Evolutionary conservation across 78 protist species (phyloP).

Genomic region (Dictyostelium purpureum): DNA sequence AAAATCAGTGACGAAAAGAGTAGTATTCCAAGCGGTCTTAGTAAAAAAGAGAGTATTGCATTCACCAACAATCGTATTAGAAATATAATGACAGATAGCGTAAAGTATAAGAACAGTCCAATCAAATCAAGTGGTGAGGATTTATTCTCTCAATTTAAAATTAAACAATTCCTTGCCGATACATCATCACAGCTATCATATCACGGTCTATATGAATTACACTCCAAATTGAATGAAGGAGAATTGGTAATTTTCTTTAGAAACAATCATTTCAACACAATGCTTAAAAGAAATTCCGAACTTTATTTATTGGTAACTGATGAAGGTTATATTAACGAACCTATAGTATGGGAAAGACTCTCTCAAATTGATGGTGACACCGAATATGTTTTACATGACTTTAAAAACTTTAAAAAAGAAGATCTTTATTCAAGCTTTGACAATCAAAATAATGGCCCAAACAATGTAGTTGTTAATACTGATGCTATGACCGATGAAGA

Average conservation of each 20-base stretch:
- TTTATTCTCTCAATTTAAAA: conserved; percentile 16
- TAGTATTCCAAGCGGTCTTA: neutral
- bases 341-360: conserved; percentile 76
- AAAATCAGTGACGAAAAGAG: neutral
- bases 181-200: conserved; percentile 65
- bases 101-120: neutral
- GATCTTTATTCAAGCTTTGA: conserved; percentile 53
- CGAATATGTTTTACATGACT: conserved; percentile 2
- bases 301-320: conserved; percentile 74
- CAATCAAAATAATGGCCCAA: neutral
- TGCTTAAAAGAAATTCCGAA: conserved; percentile 40
- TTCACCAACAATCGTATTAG: neutral
- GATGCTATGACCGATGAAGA: conserved; percentile 57
- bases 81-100: neutral
- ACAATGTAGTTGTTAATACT: neutral
- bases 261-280: conserved; percentile 81
- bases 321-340: conserved; percentile 77
- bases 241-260: conserved; percentile 78
- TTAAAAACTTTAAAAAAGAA: conserved; percentile 1
- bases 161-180: conserved; percentile 56
- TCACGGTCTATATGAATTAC: conserved; percentile 78
- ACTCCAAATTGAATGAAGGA: conserved; percentile 42
- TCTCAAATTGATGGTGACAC: conserved; percentile 69
- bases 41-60: neutral
- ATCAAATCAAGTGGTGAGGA: conserved; percentile 35